Evolutionary conservation across 768 basidiomycete species (phyloP), one percentile per base, ranked within the genome.

Genomic region (Boletus fagicola): DNA sequence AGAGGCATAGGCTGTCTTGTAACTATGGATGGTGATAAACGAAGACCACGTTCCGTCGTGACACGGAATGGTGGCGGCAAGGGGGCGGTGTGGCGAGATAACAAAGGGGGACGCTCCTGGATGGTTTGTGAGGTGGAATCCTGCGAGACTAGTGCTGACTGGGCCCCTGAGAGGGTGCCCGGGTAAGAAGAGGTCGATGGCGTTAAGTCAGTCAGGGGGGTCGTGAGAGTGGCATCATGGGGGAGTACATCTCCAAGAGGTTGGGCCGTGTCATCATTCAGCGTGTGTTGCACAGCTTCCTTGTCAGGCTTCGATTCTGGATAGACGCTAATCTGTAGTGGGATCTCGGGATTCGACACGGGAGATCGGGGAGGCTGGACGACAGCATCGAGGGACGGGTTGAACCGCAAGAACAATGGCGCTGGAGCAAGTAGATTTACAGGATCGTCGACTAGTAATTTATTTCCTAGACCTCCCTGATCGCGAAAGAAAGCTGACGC

Each of bases 1-100:
- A 83, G 62, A 3, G 83, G 80, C 66, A 80, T 73, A 3, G 76
- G 74, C 16, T 75, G 76, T 50, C 80, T 73, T n/a, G 74, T 63
- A 26, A 77, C 68, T 38, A 80, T 70, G 1, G 80, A 76, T 5
- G 81, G 81, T 8, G 78, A 76, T 5, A 82, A 65, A 20, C 79
- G 76, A 3, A 73, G 71, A 43, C 75, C 72, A 50, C 76, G 77
- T 56, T 74, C 70, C 3, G 74, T 70, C 31, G 62, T 44, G 15
- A 65, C 53, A 44, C 66, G 50, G 47, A 68, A 67, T 4, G 66
- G 63, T 15, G 66, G 60, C 22, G 62, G 64, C 28, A 62, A 58
- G 20, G 67, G 51, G 28, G 60, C 54, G 26, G 45, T 60, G 10
- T 60, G 60, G 20, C 20, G 64, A 33, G 54, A 46, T 9, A 26